A percentile compares a stretch with the other conserved stretches of the same genome.
Conservation (phyloP, 2,329 filamentous ascomycete species). For the Herpotrichia juniperi region DNA sequence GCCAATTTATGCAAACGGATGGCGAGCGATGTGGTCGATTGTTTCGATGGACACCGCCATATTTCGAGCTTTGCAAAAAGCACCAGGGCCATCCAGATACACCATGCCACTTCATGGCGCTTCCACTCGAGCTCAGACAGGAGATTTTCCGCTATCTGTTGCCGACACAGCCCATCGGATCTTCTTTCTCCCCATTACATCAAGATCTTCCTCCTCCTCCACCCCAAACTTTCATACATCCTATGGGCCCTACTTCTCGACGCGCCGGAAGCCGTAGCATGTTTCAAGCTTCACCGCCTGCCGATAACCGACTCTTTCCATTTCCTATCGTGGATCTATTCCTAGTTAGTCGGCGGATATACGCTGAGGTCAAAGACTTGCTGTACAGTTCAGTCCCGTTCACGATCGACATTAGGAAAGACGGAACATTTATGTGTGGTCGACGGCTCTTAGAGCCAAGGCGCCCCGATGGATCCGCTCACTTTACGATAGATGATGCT, state of each 20-base stretch:
- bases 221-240: background rate
- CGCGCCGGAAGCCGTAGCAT: background rate
- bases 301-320: slow-evolving; percentile 17
- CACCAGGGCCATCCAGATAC: slow-evolving; percentile 32
- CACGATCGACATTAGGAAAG: slow-evolving; percentile 36
- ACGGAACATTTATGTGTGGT: slow-evolving; percentile 42
- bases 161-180: slow-evolving; percentile 30
- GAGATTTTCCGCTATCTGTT: slow-evolving; percentile 40
- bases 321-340: slow-evolving; percentile 27
- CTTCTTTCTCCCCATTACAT: slow-evolving; percentile 22
- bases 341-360: slow-evolving; percentile 33
- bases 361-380: slow-evolving; percentile 34
- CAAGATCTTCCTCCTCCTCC: background rate
- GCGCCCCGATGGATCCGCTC: slow-evolving; percentile 31
- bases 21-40: slow-evolving; percentile 31
- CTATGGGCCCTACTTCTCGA: too few species aligned
- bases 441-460: slow-evolving; percentile 35
- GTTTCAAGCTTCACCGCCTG: background rate
- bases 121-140: slow-evolving; percentile 39
- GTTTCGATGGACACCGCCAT: slow-evolving; percentile 36
- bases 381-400: slow-evolving; percentile 38
- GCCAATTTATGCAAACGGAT: slow-evolving; percentile 22
- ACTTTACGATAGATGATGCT: slow-evolving; percentile 20
- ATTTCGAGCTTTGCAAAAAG: slow-evolving; percentile 35
- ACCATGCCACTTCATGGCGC: slow-evolving; percentile 37